Percentiles rank a stretch among this genome's conserved stretches.
Conservation (phyloP, 2,329 filamentous ascomycete species). For the Myrmaecium sp. region DNA sequence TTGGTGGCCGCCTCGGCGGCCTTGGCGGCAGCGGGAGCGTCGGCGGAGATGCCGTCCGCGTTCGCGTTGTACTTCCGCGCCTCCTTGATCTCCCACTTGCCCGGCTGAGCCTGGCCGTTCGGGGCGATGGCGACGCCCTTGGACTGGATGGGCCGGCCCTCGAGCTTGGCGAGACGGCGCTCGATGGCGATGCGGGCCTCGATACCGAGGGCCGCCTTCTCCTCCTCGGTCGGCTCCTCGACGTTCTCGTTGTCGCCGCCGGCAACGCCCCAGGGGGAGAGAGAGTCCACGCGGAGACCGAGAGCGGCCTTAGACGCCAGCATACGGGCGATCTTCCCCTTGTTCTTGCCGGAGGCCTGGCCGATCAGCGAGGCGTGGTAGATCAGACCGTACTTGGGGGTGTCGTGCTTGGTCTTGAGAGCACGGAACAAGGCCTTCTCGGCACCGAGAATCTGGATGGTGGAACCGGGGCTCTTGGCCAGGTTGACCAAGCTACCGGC, state of each 20-base stretch:
- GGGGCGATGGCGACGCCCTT: conserved; percentile 60
- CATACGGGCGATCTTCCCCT: conserved; percentile 98
- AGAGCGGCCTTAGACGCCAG: conserved; percentile 86
- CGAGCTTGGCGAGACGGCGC: conserved; percentile 57
- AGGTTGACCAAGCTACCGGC: conserved; percentile 87
- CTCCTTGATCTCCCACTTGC: conserved; percentile 82
- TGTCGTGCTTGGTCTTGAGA: conserved; percentile 97
- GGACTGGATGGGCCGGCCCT: conserved; percentile 76
- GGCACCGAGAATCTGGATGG: conserved; percentile 93
- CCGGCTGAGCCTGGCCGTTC: conserved; percentile 41
- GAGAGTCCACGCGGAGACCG: conserved; percentile 80
- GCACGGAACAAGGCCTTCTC: conserved; percentile 98
- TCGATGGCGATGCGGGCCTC: conserved; percentile 56
- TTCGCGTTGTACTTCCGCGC: conserved; percentile 88
- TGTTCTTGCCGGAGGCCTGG: conserved; percentile 94
- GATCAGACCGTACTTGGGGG: conserved; percentile 93
- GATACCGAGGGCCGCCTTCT: conserved; percentile 67
- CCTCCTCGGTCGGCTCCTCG: conserved; percentile 60
- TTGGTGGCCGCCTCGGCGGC: conserved; percentile 28
- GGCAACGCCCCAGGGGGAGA: conserved; percentile 58
- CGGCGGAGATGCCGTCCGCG: conserved; percentile 64
- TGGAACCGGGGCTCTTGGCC: conserved; percentile 86
- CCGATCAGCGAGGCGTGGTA: conserved; percentile 56
- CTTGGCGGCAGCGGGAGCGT: conserved; percentile 45
- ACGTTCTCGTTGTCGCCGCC: conserved; percentile 18